phyloP scores from a whole-genome alignment of 139 green algal species.

The Astrephomene gubernaculifera region DNA sequence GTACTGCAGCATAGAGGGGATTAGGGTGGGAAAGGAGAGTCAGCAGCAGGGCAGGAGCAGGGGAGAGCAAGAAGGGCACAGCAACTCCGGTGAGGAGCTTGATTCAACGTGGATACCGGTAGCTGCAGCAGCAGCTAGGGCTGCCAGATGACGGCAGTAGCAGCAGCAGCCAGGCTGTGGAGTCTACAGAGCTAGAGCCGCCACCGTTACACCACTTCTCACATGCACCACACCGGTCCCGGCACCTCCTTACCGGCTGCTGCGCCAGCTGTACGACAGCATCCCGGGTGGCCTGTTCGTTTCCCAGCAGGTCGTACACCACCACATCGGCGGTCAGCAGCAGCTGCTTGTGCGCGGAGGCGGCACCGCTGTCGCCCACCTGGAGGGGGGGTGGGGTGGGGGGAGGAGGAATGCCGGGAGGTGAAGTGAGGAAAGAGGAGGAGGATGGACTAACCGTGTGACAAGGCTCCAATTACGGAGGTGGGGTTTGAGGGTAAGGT shows the following conservation, averaged over 20 bases:
- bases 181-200: not conserved
- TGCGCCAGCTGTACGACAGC: constrained; percentile 28
- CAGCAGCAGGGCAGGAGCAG: not conserved
- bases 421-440: too few relatives aligned
- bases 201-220: not conserved
- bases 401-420: too few relatives aligned
- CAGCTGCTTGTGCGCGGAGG: constrained; percentile 12
- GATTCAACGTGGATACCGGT: too few relatives aligned
- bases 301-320: constrained; percentile 45
- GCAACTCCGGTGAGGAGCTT: too few relatives aligned
- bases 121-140: too few relatives aligned
- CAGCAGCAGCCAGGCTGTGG: too few relatives aligned
- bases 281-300: constrained; percentile 40
- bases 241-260: constrained; percentile 27
- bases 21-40: not conserved
- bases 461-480: too few relatives aligned
- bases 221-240: too few relatives aligned
- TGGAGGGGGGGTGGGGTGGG: not conserved
- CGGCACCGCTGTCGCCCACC: not conserved
- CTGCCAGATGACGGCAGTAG: too few relatives aligned
- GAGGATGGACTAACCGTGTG: too few relatives aligned
- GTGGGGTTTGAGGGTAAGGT: too few relatives aligned
- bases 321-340: constrained; percentile 32
- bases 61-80: too few relatives aligned
- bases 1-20: constrained; percentile 29